Evolutionary conservation across 805 yeast species (phyloP), one percentile per base, ranked within the genome.

Genomic region (Saccharomyces paradoxus): DNA sequence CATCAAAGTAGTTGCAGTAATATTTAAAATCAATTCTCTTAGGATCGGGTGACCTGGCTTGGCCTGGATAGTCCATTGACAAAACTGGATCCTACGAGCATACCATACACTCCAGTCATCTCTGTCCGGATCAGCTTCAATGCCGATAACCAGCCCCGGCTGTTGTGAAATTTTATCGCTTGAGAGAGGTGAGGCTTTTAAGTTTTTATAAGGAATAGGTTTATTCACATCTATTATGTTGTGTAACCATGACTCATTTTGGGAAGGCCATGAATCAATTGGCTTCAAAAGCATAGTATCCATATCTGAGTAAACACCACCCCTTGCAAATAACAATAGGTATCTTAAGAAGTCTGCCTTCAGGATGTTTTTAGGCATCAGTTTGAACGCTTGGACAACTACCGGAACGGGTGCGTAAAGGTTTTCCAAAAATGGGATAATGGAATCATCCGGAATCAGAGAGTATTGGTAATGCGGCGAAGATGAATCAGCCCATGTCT

Each of bases 91-190:
- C 58, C 98, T 77, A 51, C 97, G 78, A 0, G 97, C 95, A 66
- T 89, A 92, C 91, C 95, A 90, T 7, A 85, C 86, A 29, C 79
- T 73, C 99, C 99, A 94, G 70, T 92, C 98, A 0, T 85, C 85
- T 60, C 98, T 77, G 68, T 92, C 97, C 0, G 98, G 97, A 63
- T 92, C 99, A 0, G 97, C 97, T 68, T 94, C 99, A 47, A 92
- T 88, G 0, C 98, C 98, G 7, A 92, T 80, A 2, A 85, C 83
- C 24, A 92, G 75, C 0, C 98, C 98, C 1, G 89, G 80, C n/a
- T 67, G 22, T 17, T 51, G 12, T 14, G 32, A 30, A 30, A 30
- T 41, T n/a, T 30, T 22, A 17, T n/a, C 3, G 14, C 3, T n/a
- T 21, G 4, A 4, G 29, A 8, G 24, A 7, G 24, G 44, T 1